These are phyloP conservation scores for Zizania palustris DNA, from an alignment of 202 grass and related monocot genomes.

Conservation along the genomic window DNA sequence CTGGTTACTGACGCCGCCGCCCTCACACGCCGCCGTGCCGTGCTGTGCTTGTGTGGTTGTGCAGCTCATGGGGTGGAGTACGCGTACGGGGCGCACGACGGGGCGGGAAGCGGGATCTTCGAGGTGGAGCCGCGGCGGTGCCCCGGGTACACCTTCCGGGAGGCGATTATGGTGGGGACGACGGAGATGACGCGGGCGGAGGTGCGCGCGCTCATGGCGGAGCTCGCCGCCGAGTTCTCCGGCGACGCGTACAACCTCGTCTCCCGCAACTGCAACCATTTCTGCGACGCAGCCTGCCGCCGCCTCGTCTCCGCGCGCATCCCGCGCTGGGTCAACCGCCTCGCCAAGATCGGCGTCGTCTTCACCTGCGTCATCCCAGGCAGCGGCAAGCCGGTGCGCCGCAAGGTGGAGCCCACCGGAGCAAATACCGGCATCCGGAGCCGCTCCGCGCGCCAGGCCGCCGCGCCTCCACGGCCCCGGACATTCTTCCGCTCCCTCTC, in stretches of 20 bases:
- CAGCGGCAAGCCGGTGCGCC: conserved; percentile 29
- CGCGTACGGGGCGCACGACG: conserved; percentile 91
- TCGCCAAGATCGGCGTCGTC: conserved; percentile 75
- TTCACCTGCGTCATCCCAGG: conserved; percentile 69
- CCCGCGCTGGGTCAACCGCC: conserved; percentile 95
- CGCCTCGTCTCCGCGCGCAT: conserved; percentile 69
- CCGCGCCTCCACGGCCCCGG: conserved; percentile 1
- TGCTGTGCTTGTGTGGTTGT: not conserved
- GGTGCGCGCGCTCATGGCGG: conserved; percentile 68
- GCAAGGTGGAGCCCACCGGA: not conserved
- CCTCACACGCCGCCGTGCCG: not conserved
- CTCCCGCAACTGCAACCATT: conserved; percentile 98
- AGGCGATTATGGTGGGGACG: conserved; percentile 68
- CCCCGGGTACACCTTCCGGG: conserved; percentile 82
- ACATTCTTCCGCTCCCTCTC: conserved; percentile 55
- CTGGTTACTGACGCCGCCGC: not conserved
- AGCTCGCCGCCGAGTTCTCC: conserved; percentile 63
- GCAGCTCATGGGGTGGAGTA: conserved; percentile 94
- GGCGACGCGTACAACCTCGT: conserved; percentile 93
- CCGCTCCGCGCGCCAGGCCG: conserved; percentile 33
- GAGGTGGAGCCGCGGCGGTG: conserved; percentile 76
- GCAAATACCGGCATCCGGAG: conserved; percentile 20
- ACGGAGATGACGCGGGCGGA: conserved; percentile 58
- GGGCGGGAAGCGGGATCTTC: conserved; percentile 78
- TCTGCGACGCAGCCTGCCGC: conserved; percentile 88